A percentile compares a stretch with the other conserved stretches of the same genome.
Conservation (phyloP, 2,329 filamentous ascomycete genomes). For the Monilinia laxa region DNA sequence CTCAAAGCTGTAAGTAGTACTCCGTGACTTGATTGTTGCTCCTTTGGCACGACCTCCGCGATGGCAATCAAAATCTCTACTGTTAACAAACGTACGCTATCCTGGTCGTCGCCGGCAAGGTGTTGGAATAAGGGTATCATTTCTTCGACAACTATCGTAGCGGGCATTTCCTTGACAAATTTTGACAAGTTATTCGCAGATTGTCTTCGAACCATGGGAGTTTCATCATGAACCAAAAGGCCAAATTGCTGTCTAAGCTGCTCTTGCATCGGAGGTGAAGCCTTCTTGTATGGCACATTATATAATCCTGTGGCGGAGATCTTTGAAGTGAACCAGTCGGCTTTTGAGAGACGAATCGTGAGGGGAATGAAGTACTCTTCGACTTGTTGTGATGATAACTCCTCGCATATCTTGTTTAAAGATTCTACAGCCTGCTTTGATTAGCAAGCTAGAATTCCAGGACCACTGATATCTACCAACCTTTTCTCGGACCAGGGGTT, state of each 20-base stretch:
- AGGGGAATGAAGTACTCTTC: conserved; percentile 98
- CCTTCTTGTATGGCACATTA: conserved; percentile 89
- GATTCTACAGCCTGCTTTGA: conserved; percentile 83
- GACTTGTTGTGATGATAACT: conserved; percentile 87
- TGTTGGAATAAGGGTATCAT: conserved; percentile 99
- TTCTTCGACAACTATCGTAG: conserved; percentile 89
- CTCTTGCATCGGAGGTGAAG: conserved; percentile 83
- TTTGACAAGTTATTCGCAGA: conserved; percentile 95
- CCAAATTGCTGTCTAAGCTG: conserved; percentile 89
- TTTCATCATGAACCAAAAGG: conserved; percentile 94
- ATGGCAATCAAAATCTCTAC: conserved; percentile 96
- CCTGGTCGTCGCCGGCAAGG: conserved; percentile 92
- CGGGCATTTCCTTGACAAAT: conserved; percentile 96
- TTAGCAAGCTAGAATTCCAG: conserved; percentile 26
- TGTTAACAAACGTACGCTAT: conserved; percentile 92
- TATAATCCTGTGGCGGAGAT: conserved; percentile 96
- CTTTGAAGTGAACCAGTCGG: conserved; percentile 99
- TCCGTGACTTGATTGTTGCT: conserved; percentile 94
- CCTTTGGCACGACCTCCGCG: conserved; percentile 94
- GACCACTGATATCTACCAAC: conserved; percentile 48
- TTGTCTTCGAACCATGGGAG: conserved; percentile 97
- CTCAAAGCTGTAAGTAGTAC: conserved; percentile 87
- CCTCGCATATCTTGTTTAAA: conserved; percentile 96
- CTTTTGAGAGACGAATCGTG: conserved; percentile 92
- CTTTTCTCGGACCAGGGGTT: conserved; percentile 97